These are phyloP conservation scores for Scalesia atractyloides DNA, from an alignment of 129 eudicot genomes.

Conservation along the genomic window DNA sequence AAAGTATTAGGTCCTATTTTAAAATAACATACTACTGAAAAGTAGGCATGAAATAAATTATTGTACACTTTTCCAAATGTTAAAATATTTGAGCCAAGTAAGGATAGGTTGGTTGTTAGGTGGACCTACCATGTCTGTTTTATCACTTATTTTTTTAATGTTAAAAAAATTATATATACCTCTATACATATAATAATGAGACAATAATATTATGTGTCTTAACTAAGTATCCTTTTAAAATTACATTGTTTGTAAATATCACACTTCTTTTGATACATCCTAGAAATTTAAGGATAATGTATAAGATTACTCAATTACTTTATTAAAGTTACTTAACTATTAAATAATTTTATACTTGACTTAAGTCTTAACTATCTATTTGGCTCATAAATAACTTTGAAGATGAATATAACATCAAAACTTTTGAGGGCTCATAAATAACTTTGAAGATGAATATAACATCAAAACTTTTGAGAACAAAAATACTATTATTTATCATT, in stretches of 20 bases:
- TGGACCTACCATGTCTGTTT: conserved; percentile 5
- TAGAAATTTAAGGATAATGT: neutral
- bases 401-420: too few species aligned
- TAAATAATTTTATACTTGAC: too few species aligned
- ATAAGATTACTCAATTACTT: neutral
- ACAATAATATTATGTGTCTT: conserved; percentile 14
- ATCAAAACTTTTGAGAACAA: too few species aligned
- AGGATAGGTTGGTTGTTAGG: conserved; percentile 7
- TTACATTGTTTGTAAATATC: neutral
- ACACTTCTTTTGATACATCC: neutral
- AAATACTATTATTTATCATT: too few species aligned
- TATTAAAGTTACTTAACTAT: neutral
- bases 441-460: too few species aligned
- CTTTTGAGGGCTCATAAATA: too few species aligned
- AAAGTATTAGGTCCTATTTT: too few species aligned
- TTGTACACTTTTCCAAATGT: neutral
- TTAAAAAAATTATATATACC: conserved; percentile 1
- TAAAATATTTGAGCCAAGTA: neutral
- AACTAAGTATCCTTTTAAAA: neutral
- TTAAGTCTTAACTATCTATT: too few species aligned
- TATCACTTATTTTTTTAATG: neutral
- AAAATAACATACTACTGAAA: neutral
- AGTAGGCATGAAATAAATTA: neutral
- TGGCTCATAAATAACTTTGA: too few species aligned
- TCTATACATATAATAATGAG: neutral